Base-by-base conservation (phyloP, 306 rosid genomes). In the Fagus crenata region DNA sequence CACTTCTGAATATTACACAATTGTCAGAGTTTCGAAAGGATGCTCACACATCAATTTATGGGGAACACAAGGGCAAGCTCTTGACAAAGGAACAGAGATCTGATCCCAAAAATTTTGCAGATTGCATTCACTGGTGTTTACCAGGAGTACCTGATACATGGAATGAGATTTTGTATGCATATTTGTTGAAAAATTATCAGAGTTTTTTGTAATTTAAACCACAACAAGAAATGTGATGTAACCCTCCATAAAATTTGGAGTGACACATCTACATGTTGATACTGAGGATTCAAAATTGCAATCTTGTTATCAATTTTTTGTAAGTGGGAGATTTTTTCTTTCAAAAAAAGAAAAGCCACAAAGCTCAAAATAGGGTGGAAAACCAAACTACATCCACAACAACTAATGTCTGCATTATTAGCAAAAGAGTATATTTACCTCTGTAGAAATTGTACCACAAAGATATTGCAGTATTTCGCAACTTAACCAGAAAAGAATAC, bases 131-230 rank as follows among this genome's bases (percentile, higher is more conserved):
- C 54, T 92, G 97, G 98, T 93, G 98, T 81, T 82, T 93, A 13
- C 98, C 98, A 9, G 98, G 98, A 63, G 94, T 93, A 75, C 98
- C 98, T 14, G 98, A 93, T 73, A 85, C 90, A 15, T 94, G 98
- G 98, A 94, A 92, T 58, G 90, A 88, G 77, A 92, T 90, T 77
- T 81, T 94, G 69, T 89, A 87, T 17, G 87, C 98, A 4, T 84
- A 95, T 85, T 80, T 95, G 81, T 78, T 92, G 40, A 95, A 84
- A 82, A 74, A 35, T 37, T 84, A 89, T 64, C 88, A 85, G 53
- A 92, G 85, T 64, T 43, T 85, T 76, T 75, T 73, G 35, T 80
- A 83, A 83, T 17, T 40, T 68, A 4, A 58, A 59, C 65, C 1
- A 22, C 13, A 28, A 39, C 42, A 63, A 33, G 7, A 61, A 61